A percentile compares a stretch with the other conserved stretches of the same genome.
These are phyloP conservation scores for Cryptococcus floricola DNA, from an alignment of 1,284 basidiomycete genomes.

Conservation along the genomic window DNA sequence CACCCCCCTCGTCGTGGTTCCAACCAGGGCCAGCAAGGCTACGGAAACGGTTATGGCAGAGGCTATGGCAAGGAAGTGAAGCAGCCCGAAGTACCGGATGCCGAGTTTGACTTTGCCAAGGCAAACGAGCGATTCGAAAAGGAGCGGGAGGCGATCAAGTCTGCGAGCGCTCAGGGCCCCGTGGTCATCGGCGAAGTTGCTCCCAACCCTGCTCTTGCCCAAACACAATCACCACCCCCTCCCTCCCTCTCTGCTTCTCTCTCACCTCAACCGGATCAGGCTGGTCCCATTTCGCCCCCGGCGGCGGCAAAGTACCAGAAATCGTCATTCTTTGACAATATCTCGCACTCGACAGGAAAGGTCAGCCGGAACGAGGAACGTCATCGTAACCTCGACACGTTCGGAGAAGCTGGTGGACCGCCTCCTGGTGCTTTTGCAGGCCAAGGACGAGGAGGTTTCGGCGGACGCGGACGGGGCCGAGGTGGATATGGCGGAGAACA, in stretches of 20 bases:
- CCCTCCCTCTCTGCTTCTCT: slow-evolving; percentile 32
- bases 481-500: slow-evolving; percentile 7
- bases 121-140: slow-evolving; percentile 38
- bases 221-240: background rate
- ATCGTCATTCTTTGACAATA: slow-evolving; percentile 42
- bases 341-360: slow-evolving; percentile 29
- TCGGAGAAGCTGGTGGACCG: slow-evolving; percentile 42
- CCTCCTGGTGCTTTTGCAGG: slow-evolving; percentile 6
- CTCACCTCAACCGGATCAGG: background rate
- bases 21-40: background rate
- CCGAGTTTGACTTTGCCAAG: slow-evolving; percentile 44
- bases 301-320: slow-evolving; percentile 31
- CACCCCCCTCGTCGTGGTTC: background rate
- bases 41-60: background rate
- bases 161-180: slow-evolving; percentile 2
- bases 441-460: slow-evolving; percentile 12
- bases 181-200: slow-evolving; percentile 2
- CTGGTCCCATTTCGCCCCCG: background rate
- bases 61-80: background rate
- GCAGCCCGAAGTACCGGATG: slow-evolving; percentile 38
- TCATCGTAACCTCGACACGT: slow-evolving; percentile 44
- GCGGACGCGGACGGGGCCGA: slow-evolving; percentile 17
- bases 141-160: slow-evolving; percentile 28
- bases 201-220: slow-evolving; percentile 20
- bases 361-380: slow-evolving; percentile 40